A percentile compares a stretch with the other conserved stretches of the same genome.
phyloP scores from a whole-genome alignment of 352 stramenopile genomes.

The Phytophthora syringae region DNA sequence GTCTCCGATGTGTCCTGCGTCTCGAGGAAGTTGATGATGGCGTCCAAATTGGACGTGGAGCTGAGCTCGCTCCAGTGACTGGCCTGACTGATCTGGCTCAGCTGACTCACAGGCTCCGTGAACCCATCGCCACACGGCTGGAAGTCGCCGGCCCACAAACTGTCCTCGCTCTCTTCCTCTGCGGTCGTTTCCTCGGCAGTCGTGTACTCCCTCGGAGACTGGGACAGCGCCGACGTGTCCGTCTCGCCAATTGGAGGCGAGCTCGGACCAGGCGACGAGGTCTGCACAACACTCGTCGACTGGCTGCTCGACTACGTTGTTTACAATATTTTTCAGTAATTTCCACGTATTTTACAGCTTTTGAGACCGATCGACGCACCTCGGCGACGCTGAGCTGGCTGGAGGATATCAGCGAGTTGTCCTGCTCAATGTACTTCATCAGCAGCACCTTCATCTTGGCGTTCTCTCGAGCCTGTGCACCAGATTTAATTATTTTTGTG shows the following conservation, averaged over 20 bases:
- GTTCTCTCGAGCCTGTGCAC: slow-evolving; percentile 71
- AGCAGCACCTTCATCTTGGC: slow-evolving; percentile 89
- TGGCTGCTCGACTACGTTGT: slow-evolving; percentile 37
- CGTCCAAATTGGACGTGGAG: slow-evolving; percentile 84
- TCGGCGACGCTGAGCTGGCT: slow-evolving; percentile 73
- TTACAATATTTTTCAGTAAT: slow-evolving; percentile 6
- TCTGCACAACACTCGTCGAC: slow-evolving; percentile 8
- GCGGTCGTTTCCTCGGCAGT: no score
- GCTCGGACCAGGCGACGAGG: slow-evolving; percentile 9
- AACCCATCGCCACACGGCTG: slow-evolving; percentile 51
- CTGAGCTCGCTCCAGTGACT: slow-evolving; percentile 87
- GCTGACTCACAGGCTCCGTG: slow-evolving; percentile 68
- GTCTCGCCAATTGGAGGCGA: slow-evolving; percentile 23
- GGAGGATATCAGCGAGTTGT: slow-evolving; percentile 78
- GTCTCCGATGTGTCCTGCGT: slow-evolving; percentile 74
- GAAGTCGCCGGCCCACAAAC: slow-evolving; percentile 68
- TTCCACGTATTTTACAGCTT: neutral
- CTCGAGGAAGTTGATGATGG: slow-evolving; percentile 87
- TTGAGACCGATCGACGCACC: slow-evolving; percentile 18
- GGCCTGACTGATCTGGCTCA: slow-evolving; percentile 74
- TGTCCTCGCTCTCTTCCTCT: slow-evolving; percentile 71
- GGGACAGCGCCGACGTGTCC: slow-evolving; percentile 38
- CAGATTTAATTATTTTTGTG: neutral
- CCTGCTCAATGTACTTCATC: slow-evolving; percentile 89
- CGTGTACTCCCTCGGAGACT: slow-evolving; percentile 49